A percentile compares a stretch with the other conserved stretches of the same genome.
Conservation (phyloP, 768 basidiomycete species). For the Rhodotorula toruloides region DNA sequence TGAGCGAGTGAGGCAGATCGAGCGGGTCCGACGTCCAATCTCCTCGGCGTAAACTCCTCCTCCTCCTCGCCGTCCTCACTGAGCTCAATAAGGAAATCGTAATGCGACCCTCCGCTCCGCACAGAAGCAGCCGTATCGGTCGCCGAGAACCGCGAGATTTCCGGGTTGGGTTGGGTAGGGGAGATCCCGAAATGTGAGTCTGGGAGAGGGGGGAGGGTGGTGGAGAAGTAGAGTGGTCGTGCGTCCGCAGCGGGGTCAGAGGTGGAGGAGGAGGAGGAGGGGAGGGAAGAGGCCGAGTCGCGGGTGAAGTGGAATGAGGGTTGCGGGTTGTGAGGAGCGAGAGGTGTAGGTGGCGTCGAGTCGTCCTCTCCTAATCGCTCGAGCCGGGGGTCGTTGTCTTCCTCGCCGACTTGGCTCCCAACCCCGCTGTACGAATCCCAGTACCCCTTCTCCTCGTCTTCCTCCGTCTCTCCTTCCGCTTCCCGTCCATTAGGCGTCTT, state of each 20-base stretch:
- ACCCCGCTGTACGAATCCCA: slow-evolving; percentile 12
- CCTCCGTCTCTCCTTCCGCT: not conserved
- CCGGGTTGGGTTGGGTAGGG: not conserved
- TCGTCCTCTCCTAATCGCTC: not conserved
- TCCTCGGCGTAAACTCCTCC: no score
- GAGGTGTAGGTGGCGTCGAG: not conserved
- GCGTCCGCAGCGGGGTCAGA: no score
- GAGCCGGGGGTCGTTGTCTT: not conserved
- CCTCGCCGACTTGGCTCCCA: slow-evolving; percentile 1
- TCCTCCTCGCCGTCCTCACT: no score
- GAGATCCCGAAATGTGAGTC: slow-evolving; percentile 9
- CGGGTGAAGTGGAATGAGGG: not conserved
- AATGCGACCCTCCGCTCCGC: no score
- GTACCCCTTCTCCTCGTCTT: slow-evolving; percentile 14
- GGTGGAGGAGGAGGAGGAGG: not conserved
- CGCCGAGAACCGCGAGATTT: not conserved
- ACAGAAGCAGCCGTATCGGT: no score
- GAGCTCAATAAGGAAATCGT: no score
- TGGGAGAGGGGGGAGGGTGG: not conserved
- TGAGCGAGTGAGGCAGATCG: no score
- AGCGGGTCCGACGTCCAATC: no score
- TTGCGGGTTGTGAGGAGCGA: not conserved
- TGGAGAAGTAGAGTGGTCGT: not conserved
- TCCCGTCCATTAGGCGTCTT: not conserved
- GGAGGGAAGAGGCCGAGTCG: not conserved